Conservation (phyloP, 495 filamentous ascomycete species). For the Neurospora sp. region DNA sequence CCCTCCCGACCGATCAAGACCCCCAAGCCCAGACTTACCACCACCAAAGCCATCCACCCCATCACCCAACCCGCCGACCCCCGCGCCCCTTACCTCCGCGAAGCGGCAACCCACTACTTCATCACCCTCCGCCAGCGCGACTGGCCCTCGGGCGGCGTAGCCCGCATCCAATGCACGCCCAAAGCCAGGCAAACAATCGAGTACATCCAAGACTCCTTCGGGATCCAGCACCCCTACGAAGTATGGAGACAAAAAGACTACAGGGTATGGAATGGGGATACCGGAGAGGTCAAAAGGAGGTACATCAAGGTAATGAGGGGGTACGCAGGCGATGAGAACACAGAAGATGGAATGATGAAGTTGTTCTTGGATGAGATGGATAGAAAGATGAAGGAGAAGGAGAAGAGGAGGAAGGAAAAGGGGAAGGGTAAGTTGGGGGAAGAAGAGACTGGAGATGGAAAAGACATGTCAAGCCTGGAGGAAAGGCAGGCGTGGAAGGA, state of each 20-base stretch:
- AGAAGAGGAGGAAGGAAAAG: not conserved
- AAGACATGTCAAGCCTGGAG: not conserved
- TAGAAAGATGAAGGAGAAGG: not conserved
- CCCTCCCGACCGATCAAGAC: not conserved
- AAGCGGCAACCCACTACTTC: not conserved
- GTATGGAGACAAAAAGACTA: not conserved
- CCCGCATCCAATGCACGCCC: not conserved
- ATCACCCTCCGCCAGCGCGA: not conserved
- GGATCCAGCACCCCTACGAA: not conserved
- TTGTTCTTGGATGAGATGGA: not conserved
- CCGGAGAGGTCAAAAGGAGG: not conserved
- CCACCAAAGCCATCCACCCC: not conserved
- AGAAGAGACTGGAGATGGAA: not conserved
- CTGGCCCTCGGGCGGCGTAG: not conserved
- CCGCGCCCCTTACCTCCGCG: not conserved
- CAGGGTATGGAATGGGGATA: not conserved
- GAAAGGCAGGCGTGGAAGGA: not conserved
- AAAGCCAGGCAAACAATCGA: not conserved
- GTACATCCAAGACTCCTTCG: not conserved
- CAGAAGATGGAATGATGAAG: not conserved
- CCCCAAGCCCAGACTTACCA: not conserved
- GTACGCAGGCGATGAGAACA: not conserved
- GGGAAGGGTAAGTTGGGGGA: not conserved
- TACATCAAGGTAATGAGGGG: not conserved
- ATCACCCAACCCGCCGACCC: not conserved